Evolutionary conservation across 495 filamentous ascomycete genomes (phyloP), one percentile per base, ranked within the genome.

Genomic region (Aspergillus coremiiformis): DNA sequence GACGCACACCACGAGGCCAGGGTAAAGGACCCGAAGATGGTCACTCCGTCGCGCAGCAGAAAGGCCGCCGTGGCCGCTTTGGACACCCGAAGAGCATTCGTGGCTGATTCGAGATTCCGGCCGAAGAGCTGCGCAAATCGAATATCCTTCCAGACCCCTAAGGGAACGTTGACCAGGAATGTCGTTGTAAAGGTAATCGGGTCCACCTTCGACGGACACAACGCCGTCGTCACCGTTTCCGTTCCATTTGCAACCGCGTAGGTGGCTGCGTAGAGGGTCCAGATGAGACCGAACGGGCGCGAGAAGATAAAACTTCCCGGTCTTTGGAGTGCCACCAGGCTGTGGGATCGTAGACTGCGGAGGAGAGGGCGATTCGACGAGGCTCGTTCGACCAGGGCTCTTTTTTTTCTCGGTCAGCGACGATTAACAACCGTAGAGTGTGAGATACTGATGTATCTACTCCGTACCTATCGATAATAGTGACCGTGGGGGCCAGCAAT

Each of bases 1-100:
- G 41, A 49, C 8, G 65, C 55, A 14, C 62, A 44, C 21, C 48
- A 52, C 0, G 63, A 60, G 0, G 66, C 63, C 15, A 72, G 60
- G 3, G 65, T 70, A 15, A 72, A 72, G 0, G 64, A 72, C 0
- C 66, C 67, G 39, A 65, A 70, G 26, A 72, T 70, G 11, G 69
- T 72, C 0, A 69, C 56, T 32, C 60, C 56, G 43, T 72, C 69
- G 14, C 69, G 67, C 14, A 67, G 10, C 0, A 86, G 77, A 67
- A 95, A 93, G 2, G 63, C 55, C 24, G 58, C 58, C 17, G 60
- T 61, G 4, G 60, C 64, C 5, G 61, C 47, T 22, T 45, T 51
- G 4, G 61, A 54, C 17, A 54, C 30, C n/a, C 55, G 30, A 20
- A 44, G 44, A 14, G 46, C 37, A 33, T 53, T 53, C 17, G 46